Evolutionary conservation across 768 basidiomycete genomes (phyloP).

Genomic region (Phylloporus rhodoxanthus): DNA sequence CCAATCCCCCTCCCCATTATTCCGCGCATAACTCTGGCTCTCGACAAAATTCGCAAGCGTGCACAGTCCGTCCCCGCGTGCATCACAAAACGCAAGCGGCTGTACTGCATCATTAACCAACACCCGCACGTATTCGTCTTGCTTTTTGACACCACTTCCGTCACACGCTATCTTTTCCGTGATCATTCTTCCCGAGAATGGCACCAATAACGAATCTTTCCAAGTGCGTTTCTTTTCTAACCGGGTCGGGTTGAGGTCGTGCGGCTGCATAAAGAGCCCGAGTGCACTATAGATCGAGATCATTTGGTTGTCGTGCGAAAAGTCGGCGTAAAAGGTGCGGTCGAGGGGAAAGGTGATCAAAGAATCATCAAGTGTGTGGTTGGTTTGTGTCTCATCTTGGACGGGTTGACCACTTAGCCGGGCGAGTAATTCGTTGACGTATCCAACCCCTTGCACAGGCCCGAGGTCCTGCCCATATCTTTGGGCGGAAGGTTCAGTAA

Average conservation of each 20-base stretch:
- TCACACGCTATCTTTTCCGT: slow-evolving; percentile 58
- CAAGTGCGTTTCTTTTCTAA: slow-evolving; percentile 30
- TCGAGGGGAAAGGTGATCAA: slow-evolving; percentile 67
- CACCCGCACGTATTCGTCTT: slow-evolving; percentile 53
- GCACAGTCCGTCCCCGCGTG: slow-evolving; percentile 51
- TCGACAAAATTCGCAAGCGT: slow-evolving; percentile 54
- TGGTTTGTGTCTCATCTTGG: slow-evolving; percentile 67
- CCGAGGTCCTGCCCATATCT: slow-evolving; percentile 68
- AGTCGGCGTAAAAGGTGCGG: slow-evolving; percentile 66
- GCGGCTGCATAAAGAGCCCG: slow-evolving; percentile 45
- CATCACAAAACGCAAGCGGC: slow-evolving; percentile 53
- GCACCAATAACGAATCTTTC: slow-evolving; percentile 44
- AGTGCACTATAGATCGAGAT: slow-evolving; percentile 60
- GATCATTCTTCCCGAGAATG: slow-evolving; percentile 68
- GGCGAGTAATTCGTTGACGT: slow-evolving; percentile 79
- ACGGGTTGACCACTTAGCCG: slow-evolving; percentile 61
- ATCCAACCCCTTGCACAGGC: slow-evolving; percentile 76
- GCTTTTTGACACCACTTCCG: slow-evolving; percentile 1
- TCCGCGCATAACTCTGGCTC: slow-evolving; percentile 62
- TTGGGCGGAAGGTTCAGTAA: background rate
- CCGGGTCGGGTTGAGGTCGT: slow-evolving; percentile 4
- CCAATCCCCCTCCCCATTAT: slow-evolving; percentile 38
- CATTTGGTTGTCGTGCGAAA: slow-evolving; percentile 83
- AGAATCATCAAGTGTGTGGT: slow-evolving; percentile 60
- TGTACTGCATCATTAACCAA: slow-evolving; percentile 70